Evolutionary conservation across 228 moss, liverwort and hornwort species (phyloP), one percentile per base, ranked within the genome.

Genomic region (Sphagnum fallax): DNA sequence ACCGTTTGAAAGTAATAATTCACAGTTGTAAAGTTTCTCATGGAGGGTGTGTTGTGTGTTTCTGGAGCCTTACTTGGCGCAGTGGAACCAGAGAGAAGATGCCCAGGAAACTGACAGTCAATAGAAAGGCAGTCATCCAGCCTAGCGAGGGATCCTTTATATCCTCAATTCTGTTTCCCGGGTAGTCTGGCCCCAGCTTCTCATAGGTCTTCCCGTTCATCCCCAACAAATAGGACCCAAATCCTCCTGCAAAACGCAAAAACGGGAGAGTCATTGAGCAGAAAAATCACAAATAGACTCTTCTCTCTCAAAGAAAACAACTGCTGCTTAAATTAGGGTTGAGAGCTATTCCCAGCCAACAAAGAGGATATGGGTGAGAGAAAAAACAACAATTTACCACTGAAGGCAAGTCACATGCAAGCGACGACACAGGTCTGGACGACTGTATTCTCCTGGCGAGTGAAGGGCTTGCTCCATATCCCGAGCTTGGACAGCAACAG

Each of bases 381-480:
- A 8, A 55, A 55, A 55, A 55, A 12, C 8, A 4, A 55, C 0
- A 16, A 73, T 12, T 47, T 80, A 95, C 95, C 95, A 61, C 91
- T 92, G 81, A 91, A 96, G 63, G 92, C 96, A 15, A 96, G 84
- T 48, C 91, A 92, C 10, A 79, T 91, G 82, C 96, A 96, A 8
- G 96, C 77, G 53, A 96, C 91, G 2, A 91, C 91, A 47, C 90
- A 87, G 13, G 96, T 96, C 70, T 96, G 96, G 51, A 96, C 92
- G 63, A 96, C 96, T 0, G 96, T 96, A 32, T 96, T 96, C 65
- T 96, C 96, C 76, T 96, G 96, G 15, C 92, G 85, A 48, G 96
- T 96, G 69, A 96, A 96, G 18, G 96, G 96, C 74, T 72, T 88
- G 61, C 73, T 83, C 67, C 75, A 72, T 48, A 96, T 75, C 6